phyloP scores from a whole-genome alignment of 495 filamentous ascomycete species.

The Rusavskia elegans region DNA sequence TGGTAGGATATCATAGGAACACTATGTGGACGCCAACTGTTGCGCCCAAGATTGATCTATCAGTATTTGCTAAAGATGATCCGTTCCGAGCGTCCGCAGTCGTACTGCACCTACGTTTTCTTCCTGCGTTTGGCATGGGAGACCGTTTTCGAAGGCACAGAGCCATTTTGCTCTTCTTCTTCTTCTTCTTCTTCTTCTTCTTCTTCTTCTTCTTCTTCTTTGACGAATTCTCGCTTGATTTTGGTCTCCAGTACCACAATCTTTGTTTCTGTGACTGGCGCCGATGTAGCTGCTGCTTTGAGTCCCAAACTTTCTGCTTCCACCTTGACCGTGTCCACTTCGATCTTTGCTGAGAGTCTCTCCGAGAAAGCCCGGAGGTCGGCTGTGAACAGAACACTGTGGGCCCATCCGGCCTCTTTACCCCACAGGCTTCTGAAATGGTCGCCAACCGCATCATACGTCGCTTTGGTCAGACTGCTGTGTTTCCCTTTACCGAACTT shows the following conservation, averaged over 20 bases:
- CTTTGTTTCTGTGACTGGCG: too few relatives aligned
- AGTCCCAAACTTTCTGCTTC: slow-evolving; percentile 12
- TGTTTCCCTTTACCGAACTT: slow-evolving; percentile 73
- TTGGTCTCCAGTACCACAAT: slow-evolving; percentile 7
- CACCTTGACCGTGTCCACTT: slow-evolving; percentile 26
- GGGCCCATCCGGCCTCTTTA: slow-evolving; percentile 89
- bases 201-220: slow-evolving; percentile 3
- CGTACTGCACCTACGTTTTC: slow-evolving; percentile 13
- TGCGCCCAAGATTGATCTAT: too few relatives aligned
- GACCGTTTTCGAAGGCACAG: not conserved
- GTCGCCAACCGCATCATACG: slow-evolving; percentile 79
- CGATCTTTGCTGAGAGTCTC: slow-evolving; percentile 30
- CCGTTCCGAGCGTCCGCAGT: too few relatives aligned
- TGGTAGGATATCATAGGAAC: too few relatives aligned
- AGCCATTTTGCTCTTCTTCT: not conserved
- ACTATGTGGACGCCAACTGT: too few relatives aligned
- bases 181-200: slow-evolving; percentile 4
- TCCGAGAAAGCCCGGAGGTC: slow-evolving; percentile 54
- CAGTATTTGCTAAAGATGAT: too few relatives aligned
- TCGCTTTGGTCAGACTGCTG: slow-evolving; percentile 72
- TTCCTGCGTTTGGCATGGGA: slow-evolving; percentile 16
- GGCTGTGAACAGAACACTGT: slow-evolving; percentile 91
- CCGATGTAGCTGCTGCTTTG: too few relatives aligned
- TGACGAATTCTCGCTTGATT: slow-evolving; percentile 20
- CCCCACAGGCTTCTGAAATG: slow-evolving; percentile 89